A percentile compares a stretch with the other conserved stretches of the same genome.
Conservation (phyloP, 2,329 filamentous ascomycete species). For the Leptoxyphium fumago region DNA sequence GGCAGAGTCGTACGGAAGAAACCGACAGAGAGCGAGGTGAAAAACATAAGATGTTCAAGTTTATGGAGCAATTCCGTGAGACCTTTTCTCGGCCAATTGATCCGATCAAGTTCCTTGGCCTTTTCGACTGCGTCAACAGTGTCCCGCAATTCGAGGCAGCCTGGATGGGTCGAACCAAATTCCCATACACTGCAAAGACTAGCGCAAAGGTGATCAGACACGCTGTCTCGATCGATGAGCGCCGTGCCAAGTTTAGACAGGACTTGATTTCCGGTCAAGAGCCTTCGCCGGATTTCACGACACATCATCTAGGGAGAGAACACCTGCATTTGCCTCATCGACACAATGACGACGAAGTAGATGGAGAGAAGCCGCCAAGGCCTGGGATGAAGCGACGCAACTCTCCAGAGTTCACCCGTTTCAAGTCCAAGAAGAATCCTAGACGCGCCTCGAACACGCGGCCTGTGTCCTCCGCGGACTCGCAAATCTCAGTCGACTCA, state of each 20-base stretch:
- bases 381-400: constrained; percentile 2
- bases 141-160: constrained; percentile 61
- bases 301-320: constrained; percentile 2
- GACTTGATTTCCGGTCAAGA: constrained; percentile 44
- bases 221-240: constrained; percentile 56
- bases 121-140: constrained; percentile 73
- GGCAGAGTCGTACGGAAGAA: constrained; percentile 44
- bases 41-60: constrained; percentile 51
- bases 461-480: constrained; percentile 15
- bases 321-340: constrained; percentile 5
- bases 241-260: constrained; percentile 56
- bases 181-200: constrained; percentile 48
- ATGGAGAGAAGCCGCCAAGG: constrained; percentile 5
- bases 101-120: constrained; percentile 54
- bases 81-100: constrained; percentile 65
- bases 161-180: constrained; percentile 67
- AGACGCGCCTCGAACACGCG: not conserved
- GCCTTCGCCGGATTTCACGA: constrained; percentile 7
- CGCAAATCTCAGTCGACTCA: constrained; percentile 11
- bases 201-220: constrained; percentile 49
- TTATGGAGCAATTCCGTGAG: constrained; percentile 67
- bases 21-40: constrained; percentile 31
- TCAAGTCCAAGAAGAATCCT: constrained; percentile 3
- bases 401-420: not conserved
- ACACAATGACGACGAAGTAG: constrained; percentile 5